Percentiles rank a stretch among this genome's conserved stretches.
Conservation (phyloP, 1,284 basidiomycete species). For the Takashimella koratensis region DNA sequence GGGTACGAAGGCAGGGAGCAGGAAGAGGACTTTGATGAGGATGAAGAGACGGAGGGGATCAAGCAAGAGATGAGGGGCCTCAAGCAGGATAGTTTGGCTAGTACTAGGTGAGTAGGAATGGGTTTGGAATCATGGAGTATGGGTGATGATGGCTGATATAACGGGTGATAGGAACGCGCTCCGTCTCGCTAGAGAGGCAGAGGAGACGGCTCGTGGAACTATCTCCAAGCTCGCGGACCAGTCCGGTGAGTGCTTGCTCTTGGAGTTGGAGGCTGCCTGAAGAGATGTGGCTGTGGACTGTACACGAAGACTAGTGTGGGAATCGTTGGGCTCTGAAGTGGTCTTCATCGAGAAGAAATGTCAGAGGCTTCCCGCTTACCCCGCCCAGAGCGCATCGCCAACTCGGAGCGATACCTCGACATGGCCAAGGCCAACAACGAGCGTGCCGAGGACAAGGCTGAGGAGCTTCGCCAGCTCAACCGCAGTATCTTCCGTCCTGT, state of each 20-base stretch:
- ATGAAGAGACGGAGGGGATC: conserved; percentile 95
- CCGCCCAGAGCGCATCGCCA: conserved; percentile 69
- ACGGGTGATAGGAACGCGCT: conserved; percentile 65
- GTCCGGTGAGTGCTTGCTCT: conserved; percentile 63
- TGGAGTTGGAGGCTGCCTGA: too few species aligned
- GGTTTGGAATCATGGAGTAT: background rate
- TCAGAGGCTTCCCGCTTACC: too few species aligned
- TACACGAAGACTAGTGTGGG: too few species aligned
- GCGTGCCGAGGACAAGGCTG: conserved; percentile 88
- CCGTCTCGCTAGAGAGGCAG: conserved; percentile 86
- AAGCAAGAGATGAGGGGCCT: conserved; percentile 85
- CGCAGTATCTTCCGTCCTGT: conserved; percentile 84
- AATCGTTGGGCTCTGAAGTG: too few species aligned
- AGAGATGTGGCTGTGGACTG: too few species aligned
- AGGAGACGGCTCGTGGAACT: conserved; percentile 90
- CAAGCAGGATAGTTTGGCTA: conserved; percentile 90
- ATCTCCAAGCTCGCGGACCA: conserved; percentile 85
- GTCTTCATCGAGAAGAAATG: too few species aligned
- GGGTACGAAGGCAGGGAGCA: conserved; percentile 46
- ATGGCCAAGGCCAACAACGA: conserved; percentile 84
- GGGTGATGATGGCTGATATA: background rate
- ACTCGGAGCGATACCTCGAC: conserved; percentile 94
- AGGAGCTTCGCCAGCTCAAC: conserved; percentile 82
- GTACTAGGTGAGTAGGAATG: conserved; percentile 57
- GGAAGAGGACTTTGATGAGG: conserved; percentile 67